Evolutionary conservation across 768 basidiomycete species (phyloP), one percentile per base, ranked within the genome.

Genomic region (Melanogaster broomeanus): DNA sequence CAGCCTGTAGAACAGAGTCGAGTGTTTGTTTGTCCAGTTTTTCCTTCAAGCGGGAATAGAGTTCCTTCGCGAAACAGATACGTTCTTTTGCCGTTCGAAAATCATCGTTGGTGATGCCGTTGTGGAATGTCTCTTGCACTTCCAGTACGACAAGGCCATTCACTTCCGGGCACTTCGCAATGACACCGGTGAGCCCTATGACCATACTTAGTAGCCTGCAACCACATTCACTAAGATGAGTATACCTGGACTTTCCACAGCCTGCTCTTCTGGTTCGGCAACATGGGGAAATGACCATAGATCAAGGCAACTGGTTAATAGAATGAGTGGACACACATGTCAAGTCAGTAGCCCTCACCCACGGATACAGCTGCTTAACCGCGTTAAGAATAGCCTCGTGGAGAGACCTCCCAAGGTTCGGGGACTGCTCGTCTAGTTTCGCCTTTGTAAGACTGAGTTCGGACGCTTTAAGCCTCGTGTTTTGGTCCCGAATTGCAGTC

Each of bases 371-470:
- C 13, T 13, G 25, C n/a, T 54, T 12, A 9, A 62, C 49, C 11
- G 56, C 46, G 8, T 67, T 60, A 8, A 74, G 13, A 38, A 65
- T 49, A 3, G 56, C 61, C 19, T 67, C 65, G 7, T 60, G 61
- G 40, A 70, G 2, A 15, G 64, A 54, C 34, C 58, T 56, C 45
- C 51, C 27, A 1, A 66, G 39, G 1, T 47, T 6, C 0, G 44
- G 51, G 6, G 43, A 6, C 13, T 62, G 56, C 19, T 19, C 33
- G 42, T 24, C 11, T 42, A 59, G 45, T 11, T n/a, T 61, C 0
- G 4, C 43, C 0, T 31, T 40, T n/a, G 25, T 34, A 4, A 11
- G 19, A 11, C 6, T 6, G 13, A 31, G 27, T 5, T 53, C 53
- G 0, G 1, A 27, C 6, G 0, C 40, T 5, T 1, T 4, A 0